Conservation (phyloP, 176 grass and related monocot genomes). For the Phoenix roebelenii region DNA sequence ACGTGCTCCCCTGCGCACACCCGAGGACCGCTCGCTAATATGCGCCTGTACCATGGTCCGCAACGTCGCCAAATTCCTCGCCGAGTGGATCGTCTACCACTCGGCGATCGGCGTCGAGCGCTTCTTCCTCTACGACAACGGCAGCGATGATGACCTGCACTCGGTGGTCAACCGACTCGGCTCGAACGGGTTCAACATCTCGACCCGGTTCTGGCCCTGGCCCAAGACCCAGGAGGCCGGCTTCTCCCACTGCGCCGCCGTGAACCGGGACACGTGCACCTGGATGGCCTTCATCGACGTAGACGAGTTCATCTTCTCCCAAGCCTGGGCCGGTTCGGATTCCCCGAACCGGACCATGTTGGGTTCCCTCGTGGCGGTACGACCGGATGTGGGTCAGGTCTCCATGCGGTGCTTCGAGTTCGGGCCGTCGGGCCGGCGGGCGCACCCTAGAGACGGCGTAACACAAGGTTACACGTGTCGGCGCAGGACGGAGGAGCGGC, state of each 20-base stretch:
- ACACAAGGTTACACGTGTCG: conserved; percentile 63
- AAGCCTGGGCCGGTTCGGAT: conserved; percentile 5
- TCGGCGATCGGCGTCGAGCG: conserved; percentile 1
- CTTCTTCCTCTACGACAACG: conserved; percentile 10
- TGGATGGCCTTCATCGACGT: conserved; percentile 77
- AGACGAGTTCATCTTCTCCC: conserved; percentile 67
- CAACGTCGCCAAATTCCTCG: conserved; percentile 10
- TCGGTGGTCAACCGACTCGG: conserved; percentile 20
- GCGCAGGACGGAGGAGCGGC: conserved; percentile 30
- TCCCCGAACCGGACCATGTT: conserved; percentile 28
- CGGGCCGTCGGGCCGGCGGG: conserved; percentile 33
- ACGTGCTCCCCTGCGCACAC: not conserved
- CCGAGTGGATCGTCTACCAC: conserved; percentile 2
- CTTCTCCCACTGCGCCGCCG: conserved; percentile 37
- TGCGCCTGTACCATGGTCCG: conserved; percentile 30
- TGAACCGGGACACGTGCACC: conserved; percentile 26
- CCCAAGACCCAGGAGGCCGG: conserved; percentile 70
- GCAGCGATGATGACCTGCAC: conserved; percentile 30
- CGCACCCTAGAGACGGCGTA: conserved; percentile 34
- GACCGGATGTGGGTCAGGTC: conserved; percentile 25
- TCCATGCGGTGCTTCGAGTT: conserved; percentile 36
- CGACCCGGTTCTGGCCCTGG: conserved; percentile 44
- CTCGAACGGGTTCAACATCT: conserved; percentile 16
- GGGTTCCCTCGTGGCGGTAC: conserved; percentile 3
- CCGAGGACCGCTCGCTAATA: not conserved